Conservation (phyloP, 139 green algal genomes). For the Deuterostichococcus epilithicus region DNA sequence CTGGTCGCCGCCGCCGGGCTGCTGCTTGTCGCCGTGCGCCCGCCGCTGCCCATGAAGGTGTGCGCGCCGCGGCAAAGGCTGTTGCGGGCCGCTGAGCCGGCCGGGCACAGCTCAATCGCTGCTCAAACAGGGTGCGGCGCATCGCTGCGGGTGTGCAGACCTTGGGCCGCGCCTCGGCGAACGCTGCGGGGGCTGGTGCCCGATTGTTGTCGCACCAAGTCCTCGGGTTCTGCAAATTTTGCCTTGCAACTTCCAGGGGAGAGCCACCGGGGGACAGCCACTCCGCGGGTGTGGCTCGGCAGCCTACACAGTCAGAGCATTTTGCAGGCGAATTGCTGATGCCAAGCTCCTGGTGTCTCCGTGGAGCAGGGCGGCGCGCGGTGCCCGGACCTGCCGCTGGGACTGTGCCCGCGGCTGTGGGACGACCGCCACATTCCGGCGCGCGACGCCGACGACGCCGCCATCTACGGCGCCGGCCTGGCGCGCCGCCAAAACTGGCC, state of each 20-base stretch:
- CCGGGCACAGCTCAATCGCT: neutral
- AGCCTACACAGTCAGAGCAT: neutral
- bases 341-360: neutral
- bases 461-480: slow-evolving; percentile 69
- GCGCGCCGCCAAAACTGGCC: slow-evolving; percentile 71
- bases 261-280: too few relatives aligned
- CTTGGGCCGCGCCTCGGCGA: too few relatives aligned
- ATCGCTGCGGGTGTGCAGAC: too few relatives aligned
- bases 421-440: slow-evolving; percentile 80
- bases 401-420: slow-evolving; percentile 84
- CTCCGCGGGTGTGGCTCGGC: too few relatives aligned
- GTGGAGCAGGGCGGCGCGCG: slow-evolving; percentile 51
- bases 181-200: too few relatives aligned
- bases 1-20: slow-evolving; percentile 30
- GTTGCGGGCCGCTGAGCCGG: too few relatives aligned
- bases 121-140: neutral
- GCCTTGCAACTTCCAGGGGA: too few relatives aligned
- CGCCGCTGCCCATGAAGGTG: slow-evolving; percentile 72
- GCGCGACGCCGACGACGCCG: slow-evolving; percentile 75
- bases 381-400: slow-evolving; percentile 76
- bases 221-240: too few relatives aligned
- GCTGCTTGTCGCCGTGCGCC: slow-evolving; percentile 61
- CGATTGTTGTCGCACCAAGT: too few relatives aligned
- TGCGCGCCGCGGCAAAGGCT: too few relatives aligned
- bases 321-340: too few relatives aligned